Evolutionary conservation across 148 eudicot species (phyloP).

Genomic region (Beta vulgaris): DNA sequence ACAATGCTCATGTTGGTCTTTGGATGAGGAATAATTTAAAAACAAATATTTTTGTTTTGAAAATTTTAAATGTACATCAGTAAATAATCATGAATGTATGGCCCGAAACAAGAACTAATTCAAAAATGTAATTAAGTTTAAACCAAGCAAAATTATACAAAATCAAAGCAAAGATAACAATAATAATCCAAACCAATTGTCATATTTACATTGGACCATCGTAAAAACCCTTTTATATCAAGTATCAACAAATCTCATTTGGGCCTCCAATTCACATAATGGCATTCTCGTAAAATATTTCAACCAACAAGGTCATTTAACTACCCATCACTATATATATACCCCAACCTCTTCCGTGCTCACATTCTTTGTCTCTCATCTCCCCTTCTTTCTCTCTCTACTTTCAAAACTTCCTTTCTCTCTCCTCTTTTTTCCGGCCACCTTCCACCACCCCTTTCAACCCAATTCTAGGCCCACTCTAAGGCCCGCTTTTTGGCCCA

Average conservation of each 20-base stretch:
- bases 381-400: background rate
- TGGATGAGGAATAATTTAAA: too few relatives aligned
- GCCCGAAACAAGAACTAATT: too few relatives aligned
- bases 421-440: background rate
- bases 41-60: too few relatives aligned
- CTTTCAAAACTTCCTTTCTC: background rate
- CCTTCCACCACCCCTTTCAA: slow-evolving; percentile 7
- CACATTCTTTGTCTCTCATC: slow-evolving; percentile 16
- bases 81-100: too few relatives aligned
- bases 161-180: too few relatives aligned
- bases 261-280: background rate
- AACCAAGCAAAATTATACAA: too few relatives aligned
- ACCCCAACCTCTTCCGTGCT: slow-evolving; percentile 5
- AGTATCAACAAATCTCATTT: too few relatives aligned
- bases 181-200: too few relatives aligned
- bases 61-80: too few relatives aligned
- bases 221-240: background rate
- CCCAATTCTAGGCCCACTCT: background rate
- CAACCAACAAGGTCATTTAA: background rate
- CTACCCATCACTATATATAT: slow-evolving; percentile 23
- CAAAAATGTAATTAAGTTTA: too few relatives aligned
- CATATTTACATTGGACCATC: background rate
- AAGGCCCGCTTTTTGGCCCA: background rate
- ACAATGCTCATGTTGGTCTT: too few relatives aligned
- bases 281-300: slow-evolving; percentile 24